phyloP scores from a whole-genome alignment of 129 eudicot species.

The Calendula officinalis region DNA sequence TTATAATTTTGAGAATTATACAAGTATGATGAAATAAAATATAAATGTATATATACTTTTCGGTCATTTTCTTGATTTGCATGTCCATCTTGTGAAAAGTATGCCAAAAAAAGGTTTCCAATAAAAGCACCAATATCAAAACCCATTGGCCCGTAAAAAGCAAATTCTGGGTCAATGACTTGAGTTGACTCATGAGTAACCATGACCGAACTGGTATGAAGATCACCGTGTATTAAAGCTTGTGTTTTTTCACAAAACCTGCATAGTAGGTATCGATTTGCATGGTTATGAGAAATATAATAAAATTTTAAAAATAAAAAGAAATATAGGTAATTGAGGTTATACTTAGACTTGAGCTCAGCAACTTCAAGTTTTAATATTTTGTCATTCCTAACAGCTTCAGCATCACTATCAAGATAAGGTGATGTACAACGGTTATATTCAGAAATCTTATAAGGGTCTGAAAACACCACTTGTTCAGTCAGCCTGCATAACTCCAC shows the following conservation, averaged over 20 bases:
- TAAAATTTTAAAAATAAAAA: conserved; percentile 19
- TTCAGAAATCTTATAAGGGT: conserved; percentile 79
- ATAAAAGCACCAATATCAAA: conserved; percentile 92
- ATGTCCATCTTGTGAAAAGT: conserved; percentile 89
- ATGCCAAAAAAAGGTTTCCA: conserved; percentile 82
- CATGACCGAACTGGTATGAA: conserved; percentile 94
- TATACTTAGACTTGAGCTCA: conserved; percentile 85
- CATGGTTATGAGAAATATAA: background rate
- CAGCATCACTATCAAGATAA: conserved; percentile 82
- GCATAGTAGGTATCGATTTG: conserved; percentile 16
- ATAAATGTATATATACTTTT: conserved; percentile 39
- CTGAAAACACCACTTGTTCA: conserved; percentile 93
- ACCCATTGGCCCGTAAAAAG: conserved; percentile 95
- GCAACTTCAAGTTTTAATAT: conserved; percentile 84
- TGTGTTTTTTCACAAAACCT: conserved; percentile 95
- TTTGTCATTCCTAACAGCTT: conserved; percentile 81
- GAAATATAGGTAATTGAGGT: conserved; percentile 25
- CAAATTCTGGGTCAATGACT: conserved; percentile 94
- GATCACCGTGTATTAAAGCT: conserved; percentile 93
- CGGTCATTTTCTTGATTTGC: conserved; percentile 51
- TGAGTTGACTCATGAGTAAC: conserved; percentile 87
- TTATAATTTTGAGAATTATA: background rate
- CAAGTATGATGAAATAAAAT: background rate
- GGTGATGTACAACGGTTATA: conserved; percentile 90
- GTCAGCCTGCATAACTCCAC: conserved; percentile 93